Base-by-base conservation (phyloP, 352 stramenopile genomes). In the Globisporangium nagaii region DNA sequence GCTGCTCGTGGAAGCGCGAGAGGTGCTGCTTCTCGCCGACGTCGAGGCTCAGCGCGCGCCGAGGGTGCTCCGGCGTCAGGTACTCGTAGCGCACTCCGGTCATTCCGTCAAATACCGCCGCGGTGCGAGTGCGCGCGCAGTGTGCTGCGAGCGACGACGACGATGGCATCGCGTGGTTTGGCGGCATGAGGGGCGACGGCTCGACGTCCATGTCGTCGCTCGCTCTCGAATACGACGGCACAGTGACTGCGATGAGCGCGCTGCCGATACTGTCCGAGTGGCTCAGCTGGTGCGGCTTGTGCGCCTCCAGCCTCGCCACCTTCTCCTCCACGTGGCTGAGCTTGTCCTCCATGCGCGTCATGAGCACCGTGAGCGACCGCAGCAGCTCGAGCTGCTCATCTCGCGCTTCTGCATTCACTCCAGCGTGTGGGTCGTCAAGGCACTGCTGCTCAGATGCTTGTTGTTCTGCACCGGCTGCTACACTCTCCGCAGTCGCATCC, bases 281-380 rank as follows among this genome's bases (percentile, higher is more conserved):
- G 1, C 8, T 37, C 17, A 28, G 11, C 20, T 12, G 37, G 6
- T 17, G 27, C 2, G 19, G 4, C 6, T n/a, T 3, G 2, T 34
- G 27, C 7, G 22, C 19, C 22, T 57, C 50, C 1, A 42, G 44
- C 0, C 37, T 15, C 13, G 22, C 22, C 6, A 45, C n/a, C 1
- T 25, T 20, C 2, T 44, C 43, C 12, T 46, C 50, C 3, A 65
- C 35, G 4, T 30, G 36, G 9, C n/a, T 17, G 1, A 52, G 35
- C 36, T 43, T 50, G 5, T 60, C 37, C 17, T 65, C 52, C 12
- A 65, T 37, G 1, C 58, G 58, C 11, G 28, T 17, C 31, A 65
- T 27, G 17, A 30, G 5, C 9, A 35, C 32, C 3, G 40, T 37
- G 25, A 65, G 31, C 6, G 44, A 49, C 45, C 54, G 52, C 19